Conservation (phyloP, 2,329 filamentous ascomycete genomes). For the Neoarthrinium moseri region DNA sequence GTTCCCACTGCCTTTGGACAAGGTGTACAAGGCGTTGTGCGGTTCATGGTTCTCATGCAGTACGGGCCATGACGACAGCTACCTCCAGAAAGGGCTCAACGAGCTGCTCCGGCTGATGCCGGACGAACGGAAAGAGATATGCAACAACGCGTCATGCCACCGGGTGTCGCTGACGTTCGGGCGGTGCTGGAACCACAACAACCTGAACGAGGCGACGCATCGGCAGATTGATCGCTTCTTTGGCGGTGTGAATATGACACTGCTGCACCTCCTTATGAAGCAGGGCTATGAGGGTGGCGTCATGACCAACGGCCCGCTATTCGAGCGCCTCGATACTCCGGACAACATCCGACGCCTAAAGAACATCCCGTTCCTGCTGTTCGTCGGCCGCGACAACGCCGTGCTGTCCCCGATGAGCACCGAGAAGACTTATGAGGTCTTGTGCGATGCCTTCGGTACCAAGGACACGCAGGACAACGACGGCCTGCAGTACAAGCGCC, state of each 20-base stretch:
- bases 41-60: slow-evolving; percentile 57
- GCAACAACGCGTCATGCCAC: slow-evolving; percentile 61
- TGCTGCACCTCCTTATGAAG: slow-evolving; percentile 55
- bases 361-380: slow-evolving; percentile 55
- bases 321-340: slow-evolving; percentile 43
- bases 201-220: slow-evolving; percentile 66
- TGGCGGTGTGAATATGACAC: slow-evolving; percentile 60
- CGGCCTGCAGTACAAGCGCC: slow-evolving; percentile 46
- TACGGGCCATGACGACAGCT: slow-evolving; percentile 42
- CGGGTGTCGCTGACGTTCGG: slow-evolving; percentile 60
- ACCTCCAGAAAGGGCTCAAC: slow-evolving; percentile 51
- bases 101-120: slow-evolving; percentile 59
- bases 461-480: slow-evolving; percentile 22
- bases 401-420: slow-evolving; percentile 55
- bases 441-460: slow-evolving; percentile 50
- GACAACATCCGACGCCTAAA: slow-evolving; percentile 49
- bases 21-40: slow-evolving; percentile 43
- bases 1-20: slow-evolving; percentile 47
- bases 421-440: slow-evolving; percentile 49
- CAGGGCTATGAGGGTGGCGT: slow-evolving; percentile 52
- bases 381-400: slow-evolving; percentile 55
- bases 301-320: slow-evolving; percentile 50
- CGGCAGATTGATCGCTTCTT: slow-evolving; percentile 60
- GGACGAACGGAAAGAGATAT: slow-evolving; percentile 52
- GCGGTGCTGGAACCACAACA: slow-evolving; percentile 62